Percentiles rank a stretch among this genome's conserved stretches.
Evolutionary conservation across 176 grass and related monocot genomes (phyloP).

Genomic region (Hyparrhenia diplandra): DNA sequence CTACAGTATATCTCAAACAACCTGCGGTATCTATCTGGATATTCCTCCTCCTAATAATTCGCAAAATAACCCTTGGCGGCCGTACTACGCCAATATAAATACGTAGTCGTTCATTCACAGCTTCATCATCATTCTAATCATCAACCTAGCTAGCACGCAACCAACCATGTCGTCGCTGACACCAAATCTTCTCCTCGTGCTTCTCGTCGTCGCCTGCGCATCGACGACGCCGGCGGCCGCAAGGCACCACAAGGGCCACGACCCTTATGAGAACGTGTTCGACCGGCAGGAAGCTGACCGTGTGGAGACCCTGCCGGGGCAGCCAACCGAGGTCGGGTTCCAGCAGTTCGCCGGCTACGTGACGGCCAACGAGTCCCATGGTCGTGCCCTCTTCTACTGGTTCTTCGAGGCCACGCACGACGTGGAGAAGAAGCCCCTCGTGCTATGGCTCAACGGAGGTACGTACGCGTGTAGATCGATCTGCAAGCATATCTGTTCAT

Average conservation of each 20-base stretch:
- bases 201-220: not conserved
- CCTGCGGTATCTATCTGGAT: too few relatives aligned
- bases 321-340: slow-evolving; percentile 48
- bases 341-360: slow-evolving; percentile 74
- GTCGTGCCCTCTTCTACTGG: slow-evolving; percentile 95
- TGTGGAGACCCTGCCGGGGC: slow-evolving; percentile 51
- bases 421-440: slow-evolving; percentile 49
- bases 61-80: too few relatives aligned
- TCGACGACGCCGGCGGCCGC: not conserved
- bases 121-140: too few relatives aligned
- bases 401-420: slow-evolving; percentile 68
- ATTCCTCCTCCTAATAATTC: too few relatives aligned
- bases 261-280: not conserved
- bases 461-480: not conserved
- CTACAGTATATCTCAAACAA: too few relatives aligned
- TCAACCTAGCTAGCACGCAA: too few relatives aligned
- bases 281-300: slow-evolving; percentile 56
- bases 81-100: too few relatives aligned
- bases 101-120: too few relatives aligned
- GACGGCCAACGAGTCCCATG: slow-evolving; percentile 68
- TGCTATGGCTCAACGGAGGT: slow-evolving; percentile 71
- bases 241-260: not conserved
- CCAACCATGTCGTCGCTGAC: too few relatives aligned
- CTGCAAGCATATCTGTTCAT: not conserved
- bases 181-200: not conserved